Evolutionary conservation across 352 stramenopile genomes (phyloP), one percentile per base, ranked within the genome.

Genomic region (Pythium aquatile): DNA sequence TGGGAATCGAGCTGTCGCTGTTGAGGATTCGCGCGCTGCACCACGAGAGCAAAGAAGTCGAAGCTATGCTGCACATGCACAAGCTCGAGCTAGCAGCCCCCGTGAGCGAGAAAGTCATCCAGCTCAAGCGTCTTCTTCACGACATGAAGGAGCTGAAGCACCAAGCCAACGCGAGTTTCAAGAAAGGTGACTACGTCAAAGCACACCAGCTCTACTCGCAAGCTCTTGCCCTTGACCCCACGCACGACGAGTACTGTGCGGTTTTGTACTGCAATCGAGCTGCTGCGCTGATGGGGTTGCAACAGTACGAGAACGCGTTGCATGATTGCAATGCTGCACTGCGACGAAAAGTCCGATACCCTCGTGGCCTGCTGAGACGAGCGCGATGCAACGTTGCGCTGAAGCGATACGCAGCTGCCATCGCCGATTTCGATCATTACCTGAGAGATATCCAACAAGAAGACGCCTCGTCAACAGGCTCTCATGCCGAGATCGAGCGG

Each of bases 201-300:
- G 87, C 87, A 1, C 62, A 88, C 9, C 53, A 70, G 7, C 66
- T 85, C 5, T 96, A 96, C 58, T 81, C 81, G 0, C 75, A 91
- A 40, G 85, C 82, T 14, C 69, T 94, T 6, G 63, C 73, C 26
- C 68, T 93, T 33, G 87, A 95, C 51, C 71, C 72, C 0, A 63
- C 79, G 11, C 78, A 95, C 42, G 75, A 90, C n/a, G 75, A 85
- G 51, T 93, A 84, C 64, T 91, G 83, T 58, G 81, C 82, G 1
- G 75, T 91, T 40, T 79, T 96, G 49, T 90, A 87, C 48, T 91
- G 85, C 71, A 96, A 96, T 57, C 81, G 87, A 39, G 84, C 87
- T 3, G 87, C 87, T 26, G 87, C 87, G 37, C 73, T 89, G 28
- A 96, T 96, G 87, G 78, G 74, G 5, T 58, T 94, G 47, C 72